Evolutionary conservation across 148 eudicot genomes (phyloP), one percentile per base, ranked within the genome.

Genomic region (Gaultheria prostrata): DNA sequence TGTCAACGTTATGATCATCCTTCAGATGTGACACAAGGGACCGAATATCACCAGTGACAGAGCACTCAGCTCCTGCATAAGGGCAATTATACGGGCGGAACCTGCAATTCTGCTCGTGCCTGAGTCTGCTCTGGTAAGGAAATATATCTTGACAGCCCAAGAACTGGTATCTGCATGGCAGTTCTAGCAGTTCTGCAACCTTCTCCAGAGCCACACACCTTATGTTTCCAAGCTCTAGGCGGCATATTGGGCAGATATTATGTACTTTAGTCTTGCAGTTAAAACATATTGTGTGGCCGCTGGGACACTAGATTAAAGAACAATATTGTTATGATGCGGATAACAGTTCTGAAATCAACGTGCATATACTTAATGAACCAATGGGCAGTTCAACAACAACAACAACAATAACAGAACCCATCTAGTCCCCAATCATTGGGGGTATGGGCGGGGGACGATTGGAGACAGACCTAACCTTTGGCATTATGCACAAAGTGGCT

Each of bases 151-250:
- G 89, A 86, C 94, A 92, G n/a, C 94, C 94, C 56, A 88, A 81
- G n/a, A 20, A 26, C 43, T 89, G 88, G 88, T 85, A 88, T 84
- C 65, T 87, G 86, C 95, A 93, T 28, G 94, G 91, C 80, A 91
- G 67, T 65, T 91, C 94, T 20, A 93, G 87, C 69, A 90, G 86
- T 79, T 91, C 93, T 18, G 94, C 92, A 32, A 93, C 90, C 83
- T 90, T 89, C 87, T 93, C 95, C 90, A 93, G 83, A 49, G 96
- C 96, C 85, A 90, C 77, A 83, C 96, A 93, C 87, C 96, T 89
- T 81, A 91, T 93, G 85, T 93, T 89, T 51, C 94, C 93, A 75
- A 91, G 94, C 82, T 89, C 90, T 67, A 83, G 85, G 56, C 92
- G 89, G 82, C 95, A 91, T 24, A 89, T 89, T 35, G 95, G 95